These are phyloP conservation scores for Hemisphaericaspora lyxosophila DNA, from an alignment of 1,139 yeast species.

Conservation along the genomic window DNA sequence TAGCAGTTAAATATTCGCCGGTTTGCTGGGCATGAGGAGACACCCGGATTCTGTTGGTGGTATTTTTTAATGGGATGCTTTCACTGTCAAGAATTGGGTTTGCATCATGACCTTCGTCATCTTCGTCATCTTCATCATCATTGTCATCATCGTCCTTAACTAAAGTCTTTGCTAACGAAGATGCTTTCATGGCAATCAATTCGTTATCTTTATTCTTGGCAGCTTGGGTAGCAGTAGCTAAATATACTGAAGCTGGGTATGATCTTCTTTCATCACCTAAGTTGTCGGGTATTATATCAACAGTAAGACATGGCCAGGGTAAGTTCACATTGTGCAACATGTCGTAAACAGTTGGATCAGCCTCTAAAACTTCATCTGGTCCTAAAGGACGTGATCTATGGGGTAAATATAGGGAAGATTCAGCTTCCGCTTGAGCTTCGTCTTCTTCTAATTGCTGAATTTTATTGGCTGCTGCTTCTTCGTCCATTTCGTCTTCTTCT, in stretches of 20 bases:
- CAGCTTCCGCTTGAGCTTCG: constrained; percentile 27
- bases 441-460: constrained; percentile 33
- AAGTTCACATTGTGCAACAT: constrained; percentile 92
- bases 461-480: constrained; percentile 22
- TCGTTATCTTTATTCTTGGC: constrained; percentile 84
- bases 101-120: constrained; percentile 59
- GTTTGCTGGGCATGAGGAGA: constrained; percentile 76
- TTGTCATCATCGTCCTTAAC: constrained; percentile 76
- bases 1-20: constrained; percentile 83
- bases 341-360: constrained; percentile 93
- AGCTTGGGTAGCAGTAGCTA: constrained; percentile 95
- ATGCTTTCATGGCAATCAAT: constrained; percentile 76
- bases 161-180: constrained; percentile 80
- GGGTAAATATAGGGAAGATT: constrained; percentile 67
- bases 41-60: constrained; percentile 87
- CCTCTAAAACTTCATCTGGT: constrained; percentile 93
- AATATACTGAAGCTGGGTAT: constrained; percentile 83
- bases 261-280: constrained; percentile 86
- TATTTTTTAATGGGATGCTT: constrained; percentile 68
- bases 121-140: constrained; percentile 66
- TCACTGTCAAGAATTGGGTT: constrained; percentile 91
- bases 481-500: constrained; percentile 50
- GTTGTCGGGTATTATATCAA: constrained; percentile 83
- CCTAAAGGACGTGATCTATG: constrained; percentile 88
- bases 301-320: constrained; percentile 96